Base-by-base conservation (phyloP, 2,329 filamentous ascomycete genomes). In the Chaetothyriales sp. region DNA sequence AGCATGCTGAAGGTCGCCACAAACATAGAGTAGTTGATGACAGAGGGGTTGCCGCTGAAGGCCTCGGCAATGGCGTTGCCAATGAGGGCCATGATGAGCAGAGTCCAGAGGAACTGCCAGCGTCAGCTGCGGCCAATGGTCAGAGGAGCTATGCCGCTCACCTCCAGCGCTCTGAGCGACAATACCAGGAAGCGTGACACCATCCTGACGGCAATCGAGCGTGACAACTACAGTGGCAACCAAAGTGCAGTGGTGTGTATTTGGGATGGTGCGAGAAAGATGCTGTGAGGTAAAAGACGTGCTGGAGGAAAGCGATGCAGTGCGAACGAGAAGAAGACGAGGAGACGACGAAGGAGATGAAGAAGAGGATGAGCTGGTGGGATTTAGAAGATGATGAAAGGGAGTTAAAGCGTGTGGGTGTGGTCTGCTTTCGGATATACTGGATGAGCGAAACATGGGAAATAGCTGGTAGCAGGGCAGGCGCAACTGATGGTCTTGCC, bases 61-160 rank as follows among this genome's bases (percentile, higher is more conserved):
- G 73, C 67, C 43, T 73, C 68, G 49, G 72, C 70, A 63, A 83
- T 79, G 70, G 81, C 80, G 70, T 82, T 80, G 59, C 78, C 80
- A 59, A 80, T 64, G 46, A 83, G 70, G 10, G 77, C 72, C 70
- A 82, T 77, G 62, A 82, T 66, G 61, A 83, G 71, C 52, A 82
- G 64, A 33, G 77, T 71, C 68, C 74, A 81, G 61, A 81, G 48
- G 66, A 82, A 77, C 78, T 82, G 57, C 15, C 46, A 18, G 22
- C 15, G 5, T 10, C 13, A 47, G 19, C 20, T 46, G 43, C 25
- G 18, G 13, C 29, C 37, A 19, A 43, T 5, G 15, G 22, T 8
- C 43, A 19, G 10, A 15, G 37, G 28, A 33, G 25, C 40, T 15
- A 19, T 33, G 28, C 29, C 18, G 47, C 65, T 54, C 64, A 71